phyloP scores from a whole-genome alignment of 176 grass and related monocot species.

The Puya raimondii region DNA sequence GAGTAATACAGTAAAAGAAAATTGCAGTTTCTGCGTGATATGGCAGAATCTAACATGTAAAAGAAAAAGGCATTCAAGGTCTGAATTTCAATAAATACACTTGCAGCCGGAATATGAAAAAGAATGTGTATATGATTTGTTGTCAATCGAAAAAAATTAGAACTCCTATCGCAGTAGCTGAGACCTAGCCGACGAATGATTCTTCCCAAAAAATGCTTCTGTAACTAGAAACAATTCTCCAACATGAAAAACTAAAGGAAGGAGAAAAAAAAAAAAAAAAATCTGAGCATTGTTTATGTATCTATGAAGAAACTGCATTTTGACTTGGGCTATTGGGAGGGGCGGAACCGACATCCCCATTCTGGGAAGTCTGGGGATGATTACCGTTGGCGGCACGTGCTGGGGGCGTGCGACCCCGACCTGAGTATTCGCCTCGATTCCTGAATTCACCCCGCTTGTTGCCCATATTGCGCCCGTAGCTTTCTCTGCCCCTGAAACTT shows the following conservation, averaged over 20 bases:
- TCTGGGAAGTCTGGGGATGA: not conserved
- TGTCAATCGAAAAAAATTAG: not conserved
- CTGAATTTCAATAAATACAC: not conserved
- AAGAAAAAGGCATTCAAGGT: too few species aligned
- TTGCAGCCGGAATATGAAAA: not conserved
- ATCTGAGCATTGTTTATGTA: not conserved
- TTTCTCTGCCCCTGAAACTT: slow-evolving; percentile 33
- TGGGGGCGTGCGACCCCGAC: slow-evolving; percentile 4
- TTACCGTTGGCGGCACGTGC: not conserved
- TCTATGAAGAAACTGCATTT: slow-evolving; percentile 12
- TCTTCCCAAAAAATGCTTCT: not conserved
- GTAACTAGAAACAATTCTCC: not conserved
- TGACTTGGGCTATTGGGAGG: slow-evolving; percentile 26
- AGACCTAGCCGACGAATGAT: not conserved
- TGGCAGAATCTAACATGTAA: too few species aligned
- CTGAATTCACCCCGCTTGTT: slow-evolving; percentile 33
- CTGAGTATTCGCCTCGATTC: slow-evolving; percentile 27
- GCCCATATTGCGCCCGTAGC: slow-evolving; percentile 26
- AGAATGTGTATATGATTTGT: not conserved
- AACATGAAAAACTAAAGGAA: too few species aligned
- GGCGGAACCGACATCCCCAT: slow-evolving; percentile 21
- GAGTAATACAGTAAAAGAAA: too few species aligned
- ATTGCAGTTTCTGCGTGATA: too few species aligned
- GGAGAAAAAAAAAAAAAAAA: too few species aligned
- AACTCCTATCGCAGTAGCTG: not conserved